Base-by-base conservation (phyloP, 768 basidiomycete genomes). In the Kwoniella shandongensis region DNA sequence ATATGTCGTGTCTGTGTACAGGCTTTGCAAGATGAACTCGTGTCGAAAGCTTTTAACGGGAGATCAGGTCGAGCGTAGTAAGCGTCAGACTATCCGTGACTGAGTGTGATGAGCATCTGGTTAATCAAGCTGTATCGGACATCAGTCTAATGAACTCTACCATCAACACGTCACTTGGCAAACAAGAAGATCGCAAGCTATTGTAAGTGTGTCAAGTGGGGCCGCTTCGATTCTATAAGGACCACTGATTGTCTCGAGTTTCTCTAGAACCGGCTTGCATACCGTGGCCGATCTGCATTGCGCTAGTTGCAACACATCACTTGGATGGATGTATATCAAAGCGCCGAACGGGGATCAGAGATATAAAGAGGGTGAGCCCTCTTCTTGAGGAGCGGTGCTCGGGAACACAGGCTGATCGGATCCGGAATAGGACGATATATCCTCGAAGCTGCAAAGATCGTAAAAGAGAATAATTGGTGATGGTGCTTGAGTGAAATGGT, bases 401-500 rank as follows among this genome's bases (percentile, higher is more conserved):
- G n/a, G n/a, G n/a, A n/a, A n/a, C n/a, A n/a, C n/a, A n/a, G n/a
- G n/a, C n/a, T 25, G 11, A 22, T 22, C 10, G 12, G 11, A 13
- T 12, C 22, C 44, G n/a, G n/a, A n/a, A n/a, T n/a, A 70, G 72
- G 72, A 2, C 58, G 70, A 41, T 75, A 67, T 49, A 77, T 77
- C 40, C 54, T 76, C 22, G 76, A 77, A 49, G 63, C 65, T 1
- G 70, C 66, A 23, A 67, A 66, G 57, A 61, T 76, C 6, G 61
- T 76, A 57, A 77, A 77, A 63, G 75, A 76, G 66, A 76, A 75
- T 35, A 69, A 67, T 27, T 77, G 76, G 76, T 66, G 25, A 62
- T 39, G 32, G 32, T 6, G 7, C 32, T 13, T 32, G 32, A 6
- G n/a, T n/a, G n/a, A n/a, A n/a, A n/a, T n/a, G n/a, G n/a, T n/a